Evolutionary conservation across 2,329 filamentous ascomycete species (phyloP), one percentile per base, ranked within the genome.

Genomic region (Xylaria sp.): DNA sequence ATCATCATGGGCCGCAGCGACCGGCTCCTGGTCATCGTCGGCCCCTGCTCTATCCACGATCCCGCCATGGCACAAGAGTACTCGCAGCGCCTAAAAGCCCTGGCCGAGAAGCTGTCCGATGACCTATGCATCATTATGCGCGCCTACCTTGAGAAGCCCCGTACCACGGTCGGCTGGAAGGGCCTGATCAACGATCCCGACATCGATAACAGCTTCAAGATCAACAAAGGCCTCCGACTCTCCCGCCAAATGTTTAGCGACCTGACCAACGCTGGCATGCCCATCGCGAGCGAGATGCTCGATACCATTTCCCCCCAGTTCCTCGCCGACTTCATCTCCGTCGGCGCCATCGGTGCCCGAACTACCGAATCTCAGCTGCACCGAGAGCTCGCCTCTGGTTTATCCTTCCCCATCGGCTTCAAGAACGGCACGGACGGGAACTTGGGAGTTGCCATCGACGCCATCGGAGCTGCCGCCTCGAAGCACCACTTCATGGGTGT

Each of bases 281-380:
- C 96, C 67, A 97, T 99, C 80, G 96, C 96, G 66, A 94, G 90
- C 72, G 96, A 99, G 85, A 98, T 99, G 96, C 89, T 99, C 66
- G 96, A 99, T 80, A 99, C 96, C 72, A 98, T 99, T 81, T 97
- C 93, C 4, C 96, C 96, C 6, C 96, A 99, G 86, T 99, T 96
- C 87, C 89, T 98, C 50, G 94, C 96, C 69, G 96, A 99, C 81
- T 89, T 97, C 75, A 94, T 99, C 80, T 97, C 93, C 0, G 90
- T 98, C 30, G 96, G 96, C 69, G 96, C 96, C 66, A 97, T 99
- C 77, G 96, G 96, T 70, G 96, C 96, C 50, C 90, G 96, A 73
- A 99, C 96, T 50, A 99, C 96, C 58, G 96, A 99, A 84, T 96
- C 92, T 64, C 96, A 99, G 83, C 86, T 98, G 72, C 96, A 99